Base-by-base conservation (phyloP, 768 basidiomycete species). In the Rhodotorula babjevae region DNA sequence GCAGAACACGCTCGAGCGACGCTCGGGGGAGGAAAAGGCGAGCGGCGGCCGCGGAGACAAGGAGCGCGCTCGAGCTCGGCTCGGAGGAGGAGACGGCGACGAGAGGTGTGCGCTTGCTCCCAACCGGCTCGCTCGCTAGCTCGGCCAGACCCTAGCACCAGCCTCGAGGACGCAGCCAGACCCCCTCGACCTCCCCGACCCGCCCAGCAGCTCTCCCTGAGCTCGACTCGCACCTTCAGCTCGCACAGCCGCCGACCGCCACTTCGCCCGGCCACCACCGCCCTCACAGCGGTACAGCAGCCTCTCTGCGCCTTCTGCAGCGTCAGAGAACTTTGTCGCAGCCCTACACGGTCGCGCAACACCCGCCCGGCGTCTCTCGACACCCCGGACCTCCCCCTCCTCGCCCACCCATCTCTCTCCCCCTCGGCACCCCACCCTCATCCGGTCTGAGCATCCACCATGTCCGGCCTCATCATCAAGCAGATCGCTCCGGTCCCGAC, bases 401-500 rank as follows among this genome's bases (percentile, higher is more conserved):
- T 64, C 53, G 53, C 53, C n/a, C 11, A 29, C 53, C 14, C 42
- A 9, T 40, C 33, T 23, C 65, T 44, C 56, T 27, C 19, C 55
- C 25, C 47, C 46, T 56, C 15, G n/a, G 29, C 33, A 23, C 29
- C 44, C 47, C 55, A n/a, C 36, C 47, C 40, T 9, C 52, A 16
- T 4, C 9, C 36, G 5, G 15, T 16, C 47, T 12, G 46, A 12
- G 46, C 11, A 14, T 8, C 9, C 33, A 31, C 25, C 47, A 67
- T 71, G 59, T 52, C 65, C 36, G 72, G 71, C 23, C 73, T 71
- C n/a, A 69, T 76, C 71, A 67, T 62, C 78, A 97, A 97, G 84
- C 89, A 90, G 60, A 99, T 99, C 80, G 91, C 96, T 63, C 96
- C 96, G n/a, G 95, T 99, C 63, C 96, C 96, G 60, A 96, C 92